These are phyloP conservation scores for Cyberlindnera euphorbiae DNA, from an alignment of 805 yeast genomes.

Conservation along the genomic window DNA sequence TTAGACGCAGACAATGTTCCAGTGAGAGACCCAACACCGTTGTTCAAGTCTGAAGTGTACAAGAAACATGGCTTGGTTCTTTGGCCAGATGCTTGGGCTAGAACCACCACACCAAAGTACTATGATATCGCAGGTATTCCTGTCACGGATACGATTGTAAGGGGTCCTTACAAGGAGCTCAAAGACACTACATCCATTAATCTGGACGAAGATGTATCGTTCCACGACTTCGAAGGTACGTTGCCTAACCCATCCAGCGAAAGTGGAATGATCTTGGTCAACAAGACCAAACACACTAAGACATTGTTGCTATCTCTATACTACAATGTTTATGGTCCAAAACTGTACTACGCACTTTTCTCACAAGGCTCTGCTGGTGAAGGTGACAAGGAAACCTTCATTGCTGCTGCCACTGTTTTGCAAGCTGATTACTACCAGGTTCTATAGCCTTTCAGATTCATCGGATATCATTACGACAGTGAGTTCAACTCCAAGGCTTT, in stretches of 20 bases:
- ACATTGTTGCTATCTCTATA: slow-evolving; percentile 51
- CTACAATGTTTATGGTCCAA: slow-evolving; percentile 62
- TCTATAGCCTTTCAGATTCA: slow-evolving; percentile 28
- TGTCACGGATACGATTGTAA: slow-evolving; percentile 32
- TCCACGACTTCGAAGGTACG: slow-evolving; percentile 53
- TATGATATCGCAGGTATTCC: slow-evolving; percentile 45
- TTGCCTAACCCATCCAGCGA: slow-evolving; percentile 62
- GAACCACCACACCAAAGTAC: slow-evolving; percentile 58
- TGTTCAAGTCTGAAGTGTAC: slow-evolving; percentile 42
- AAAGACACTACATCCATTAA: slow-evolving; percentile 15
- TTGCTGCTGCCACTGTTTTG: slow-evolving; percentile 54
- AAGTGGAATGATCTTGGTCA: slow-evolving; percentile 56
- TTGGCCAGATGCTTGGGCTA: slow-evolving; percentile 72
- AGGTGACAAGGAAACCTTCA: slow-evolving; percentile 70
- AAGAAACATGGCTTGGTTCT: slow-evolving; percentile 40
- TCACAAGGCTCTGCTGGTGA: slow-evolving; percentile 68
- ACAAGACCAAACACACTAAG: slow-evolving; percentile 48
- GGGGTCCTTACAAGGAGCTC: slow-evolving; percentile 30
- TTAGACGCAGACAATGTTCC: slow-evolving; percentile 74
- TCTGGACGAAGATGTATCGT: slow-evolving; percentile 30
- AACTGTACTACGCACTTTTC: slow-evolving; percentile 52
- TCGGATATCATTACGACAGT: slow-evolving; percentile 29
- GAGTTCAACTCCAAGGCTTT: slow-evolving; percentile 35
- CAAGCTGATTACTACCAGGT: slow-evolving; percentile 44
- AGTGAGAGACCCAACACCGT: slow-evolving; percentile 48